Evolutionary conservation across 2,329 filamentous ascomycete species (phyloP).

Genomic region (Cladosporium sp.): DNA sequence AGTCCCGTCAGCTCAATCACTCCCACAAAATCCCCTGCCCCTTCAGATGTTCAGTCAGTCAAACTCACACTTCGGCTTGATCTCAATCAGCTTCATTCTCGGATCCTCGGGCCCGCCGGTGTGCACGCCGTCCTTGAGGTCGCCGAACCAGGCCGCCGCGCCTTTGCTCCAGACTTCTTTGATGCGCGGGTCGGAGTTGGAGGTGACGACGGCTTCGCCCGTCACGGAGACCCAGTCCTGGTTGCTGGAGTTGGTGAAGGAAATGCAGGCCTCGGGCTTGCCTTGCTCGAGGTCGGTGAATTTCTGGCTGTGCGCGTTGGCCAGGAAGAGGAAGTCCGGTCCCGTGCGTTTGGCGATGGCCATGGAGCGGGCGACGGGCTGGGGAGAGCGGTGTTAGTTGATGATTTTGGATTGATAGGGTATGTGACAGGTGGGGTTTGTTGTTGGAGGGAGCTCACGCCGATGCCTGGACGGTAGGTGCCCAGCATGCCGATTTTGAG

Average conservation of each 20-base stretch:
- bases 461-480: slow-evolving; percentile 39
- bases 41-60: too few species aligned
- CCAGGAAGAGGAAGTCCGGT: slow-evolving; percentile 49
- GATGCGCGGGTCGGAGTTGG: slow-evolving; percentile 45
- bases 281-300: slow-evolving; percentile 43
- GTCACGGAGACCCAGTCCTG: slow-evolving; percentile 47
- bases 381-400: slow-evolving; percentile 5
- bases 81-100: slow-evolving; percentile 42
- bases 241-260: slow-evolving; percentile 44
- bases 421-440: too few species aligned
- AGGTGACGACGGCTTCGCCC: slow-evolving; percentile 38
- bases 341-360: slow-evolving; percentile 53
- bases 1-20: slow-evolving; percentile 16
- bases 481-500: slow-evolving; percentile 43
- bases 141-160: slow-evolving; percentile 47
- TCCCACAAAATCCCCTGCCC: too few species aligned
- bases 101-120: slow-evolving; percentile 45
- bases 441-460: slow-evolving; percentile 27
- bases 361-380: slow-evolving; percentile 46
- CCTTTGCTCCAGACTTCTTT: slow-evolving; percentile 42
- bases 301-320: slow-evolving; percentile 45
- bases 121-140: slow-evolving; percentile 47
- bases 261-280: slow-evolving; percentile 37
- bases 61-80: slow-evolving; percentile 30
- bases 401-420: too few species aligned